These are phyloP conservation scores for Mycena maculata DNA, from an alignment of 768 basidiomycete species.

Conservation along the genomic window DNA sequence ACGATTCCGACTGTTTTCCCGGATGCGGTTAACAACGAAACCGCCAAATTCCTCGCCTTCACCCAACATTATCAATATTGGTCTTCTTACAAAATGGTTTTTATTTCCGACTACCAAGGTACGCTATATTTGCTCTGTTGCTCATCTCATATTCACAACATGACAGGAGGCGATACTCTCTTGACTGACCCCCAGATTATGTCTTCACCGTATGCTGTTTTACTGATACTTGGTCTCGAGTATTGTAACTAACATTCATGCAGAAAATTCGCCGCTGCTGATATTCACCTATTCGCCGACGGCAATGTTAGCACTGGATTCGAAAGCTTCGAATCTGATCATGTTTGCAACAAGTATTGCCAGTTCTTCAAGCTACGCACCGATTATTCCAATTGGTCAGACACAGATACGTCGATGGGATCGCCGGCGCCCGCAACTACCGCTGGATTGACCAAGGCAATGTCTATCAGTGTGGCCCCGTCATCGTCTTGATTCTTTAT, in stretches of 20 bases:
- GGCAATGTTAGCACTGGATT: conserved; percentile 9
- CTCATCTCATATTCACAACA: no score
- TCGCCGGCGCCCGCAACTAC: background rate
- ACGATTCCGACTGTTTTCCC: conserved; percentile 9
- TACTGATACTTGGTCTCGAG: background rate
- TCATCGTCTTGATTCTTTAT: no score
- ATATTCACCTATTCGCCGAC: conserved; percentile 13
- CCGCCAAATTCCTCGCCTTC: conserved; percentile 39
- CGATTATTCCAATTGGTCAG: background rate
- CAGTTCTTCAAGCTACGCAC: conserved; percentile 1
- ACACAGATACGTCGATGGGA: background rate
- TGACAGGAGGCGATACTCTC: conserved; percentile 26
- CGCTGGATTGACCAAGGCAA: background rate
- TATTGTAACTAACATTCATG: no score
- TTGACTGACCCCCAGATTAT: conserved; percentile 40
- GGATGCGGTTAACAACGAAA: conserved; percentile 4
- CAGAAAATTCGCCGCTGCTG: background rate
- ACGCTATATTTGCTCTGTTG: background rate
- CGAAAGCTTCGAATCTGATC: background rate
- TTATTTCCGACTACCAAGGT: conserved; percentile 45
- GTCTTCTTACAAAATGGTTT: conserved; percentile 35
- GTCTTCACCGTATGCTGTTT: conserved; percentile 23
- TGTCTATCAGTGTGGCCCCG: no score
- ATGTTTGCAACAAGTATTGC: conserved; percentile 16
- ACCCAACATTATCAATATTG: conserved; percentile 40